A percentile compares a stretch with the other conserved stretches of the same genome.
phyloP scores from a whole-genome alignment of 1,284 basidiomycete genomes.

The Apiotrichum akiyoshidainum region DNA sequence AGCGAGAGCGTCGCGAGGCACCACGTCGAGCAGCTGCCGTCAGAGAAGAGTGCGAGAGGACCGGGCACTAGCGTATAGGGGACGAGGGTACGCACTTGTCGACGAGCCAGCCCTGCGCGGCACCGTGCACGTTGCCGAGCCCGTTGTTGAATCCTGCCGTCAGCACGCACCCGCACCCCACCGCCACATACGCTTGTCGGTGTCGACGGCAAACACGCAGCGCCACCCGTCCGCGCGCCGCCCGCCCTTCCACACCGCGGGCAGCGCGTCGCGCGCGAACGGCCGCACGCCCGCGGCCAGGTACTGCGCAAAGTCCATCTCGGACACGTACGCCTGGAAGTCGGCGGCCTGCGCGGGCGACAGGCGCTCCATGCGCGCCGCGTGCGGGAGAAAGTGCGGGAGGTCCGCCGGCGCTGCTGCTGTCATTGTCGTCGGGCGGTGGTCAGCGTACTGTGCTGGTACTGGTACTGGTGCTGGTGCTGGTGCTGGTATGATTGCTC shows the following conservation, averaged over 20 bases:
- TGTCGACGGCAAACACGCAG: neutral
- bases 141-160: slow-evolving; percentile 4
- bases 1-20: neutral
- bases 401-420: neutral
- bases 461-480: too few species aligned
- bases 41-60: neutral
- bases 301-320: slow-evolving; percentile 3
- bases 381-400: neutral
- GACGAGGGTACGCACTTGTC: slow-evolving; percentile 2
- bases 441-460: too few species aligned
- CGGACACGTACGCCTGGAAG: neutral
- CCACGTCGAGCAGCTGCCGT: neutral
- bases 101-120: slow-evolving; percentile 1
- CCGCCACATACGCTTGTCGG: neutral
- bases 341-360: neutral
- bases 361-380: neutral
- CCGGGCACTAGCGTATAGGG: neutral
- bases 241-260: neutral
- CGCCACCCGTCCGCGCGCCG: neutral
- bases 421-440: neutral
- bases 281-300: neutral
- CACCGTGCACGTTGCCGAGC: slow-evolving; percentile 3
- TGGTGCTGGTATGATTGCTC: too few species aligned
- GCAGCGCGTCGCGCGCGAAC: slow-evolving; percentile 1
- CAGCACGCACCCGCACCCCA: neutral